These are phyloP conservation scores for Stylosanthes scabra DNA, from an alignment of 331 rosid species.

Conservation along the genomic window DNA sequence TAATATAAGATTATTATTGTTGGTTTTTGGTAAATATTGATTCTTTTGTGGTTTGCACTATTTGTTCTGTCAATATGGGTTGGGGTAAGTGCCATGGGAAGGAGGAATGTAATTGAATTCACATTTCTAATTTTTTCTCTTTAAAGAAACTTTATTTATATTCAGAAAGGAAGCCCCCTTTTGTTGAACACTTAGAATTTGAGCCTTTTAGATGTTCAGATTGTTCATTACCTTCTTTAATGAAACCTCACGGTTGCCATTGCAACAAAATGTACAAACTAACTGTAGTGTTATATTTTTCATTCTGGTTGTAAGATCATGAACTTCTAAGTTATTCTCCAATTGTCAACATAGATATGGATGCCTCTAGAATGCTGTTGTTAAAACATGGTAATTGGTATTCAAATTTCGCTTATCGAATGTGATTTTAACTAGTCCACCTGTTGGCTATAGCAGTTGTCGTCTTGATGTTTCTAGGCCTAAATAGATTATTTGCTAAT, in stretches of 20 bases:
- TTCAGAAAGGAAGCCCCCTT: neutral
- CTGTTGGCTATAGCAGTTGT: neutral
- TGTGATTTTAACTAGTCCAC: conserved; percentile 1
- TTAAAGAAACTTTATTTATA: neutral
- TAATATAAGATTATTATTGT: neutral
- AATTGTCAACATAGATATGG: neutral
- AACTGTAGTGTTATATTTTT: neutral
- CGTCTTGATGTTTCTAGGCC: conserved; percentile 12
- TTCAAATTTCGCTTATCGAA: conserved; percentile 4
- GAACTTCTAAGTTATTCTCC: conserved; percentile 3
- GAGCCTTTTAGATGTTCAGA: conserved; percentile 5
- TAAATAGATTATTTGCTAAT: conserved; percentile 19
- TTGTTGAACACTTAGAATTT: conserved; percentile 16
- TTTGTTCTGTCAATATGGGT: neutral
- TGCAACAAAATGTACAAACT: neutral
- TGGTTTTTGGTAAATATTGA: too few relatives aligned
- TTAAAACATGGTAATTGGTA: neutral
- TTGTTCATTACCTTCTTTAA: conserved; percentile 4
- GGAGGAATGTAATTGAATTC: neutral
- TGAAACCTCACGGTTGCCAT: neutral
- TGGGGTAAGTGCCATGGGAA: neutral
- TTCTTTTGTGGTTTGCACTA: too few relatives aligned
- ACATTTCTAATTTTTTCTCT: neutral
- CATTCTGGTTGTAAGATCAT: neutral
- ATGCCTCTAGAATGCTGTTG: neutral